phyloP scores from a whole-genome alignment of 2,329 filamentous ascomycete species.

The Claviceps spartinae region DNA sequence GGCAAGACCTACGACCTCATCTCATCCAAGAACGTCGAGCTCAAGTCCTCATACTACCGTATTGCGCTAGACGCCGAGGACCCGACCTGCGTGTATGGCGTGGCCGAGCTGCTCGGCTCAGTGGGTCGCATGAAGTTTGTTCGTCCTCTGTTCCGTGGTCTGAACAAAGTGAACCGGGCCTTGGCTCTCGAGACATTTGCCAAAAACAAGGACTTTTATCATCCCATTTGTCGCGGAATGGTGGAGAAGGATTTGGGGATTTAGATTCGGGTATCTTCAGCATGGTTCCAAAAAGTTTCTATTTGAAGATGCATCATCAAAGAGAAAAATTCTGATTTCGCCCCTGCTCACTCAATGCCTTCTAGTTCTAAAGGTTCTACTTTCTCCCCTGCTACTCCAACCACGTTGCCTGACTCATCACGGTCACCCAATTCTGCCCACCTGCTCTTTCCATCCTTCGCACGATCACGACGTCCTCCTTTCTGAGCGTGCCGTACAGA shows the following conservation, averaged over 20 bases:
- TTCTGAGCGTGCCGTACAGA: constrained; percentile 44
- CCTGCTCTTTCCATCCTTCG: constrained; percentile 32
- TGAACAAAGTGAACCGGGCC: constrained; percentile 60
- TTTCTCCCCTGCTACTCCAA: constrained; percentile 17
- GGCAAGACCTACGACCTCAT: constrained; percentile 61
- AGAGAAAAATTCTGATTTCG: background rate
- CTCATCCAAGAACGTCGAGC: constrained; percentile 72
- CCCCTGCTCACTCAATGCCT: no score
- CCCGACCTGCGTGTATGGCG: constrained; percentile 51
- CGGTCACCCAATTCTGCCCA: constrained; percentile 33
- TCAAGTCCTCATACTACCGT: constrained; percentile 66
- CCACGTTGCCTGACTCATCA: constrained; percentile 27
- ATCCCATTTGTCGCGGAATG: constrained; percentile 80
- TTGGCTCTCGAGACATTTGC: constrained; percentile 73
- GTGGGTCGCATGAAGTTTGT: constrained; percentile 98
- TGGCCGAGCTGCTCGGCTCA: constrained; percentile 60
- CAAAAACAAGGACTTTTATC: constrained; percentile 84
- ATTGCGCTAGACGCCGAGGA: constrained; percentile 67
- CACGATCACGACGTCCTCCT: constrained; percentile 32
- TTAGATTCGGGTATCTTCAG: constrained; percentile 6
- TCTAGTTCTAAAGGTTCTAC: no score
- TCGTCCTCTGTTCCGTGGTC: constrained; percentile 62
- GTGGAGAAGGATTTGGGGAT: constrained; percentile 67
- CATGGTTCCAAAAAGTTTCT: background rate
- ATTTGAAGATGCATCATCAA: background rate